phyloP scores from a whole-genome alignment of 257 asterid genomes.

The Scutellaria barbata region DNA sequence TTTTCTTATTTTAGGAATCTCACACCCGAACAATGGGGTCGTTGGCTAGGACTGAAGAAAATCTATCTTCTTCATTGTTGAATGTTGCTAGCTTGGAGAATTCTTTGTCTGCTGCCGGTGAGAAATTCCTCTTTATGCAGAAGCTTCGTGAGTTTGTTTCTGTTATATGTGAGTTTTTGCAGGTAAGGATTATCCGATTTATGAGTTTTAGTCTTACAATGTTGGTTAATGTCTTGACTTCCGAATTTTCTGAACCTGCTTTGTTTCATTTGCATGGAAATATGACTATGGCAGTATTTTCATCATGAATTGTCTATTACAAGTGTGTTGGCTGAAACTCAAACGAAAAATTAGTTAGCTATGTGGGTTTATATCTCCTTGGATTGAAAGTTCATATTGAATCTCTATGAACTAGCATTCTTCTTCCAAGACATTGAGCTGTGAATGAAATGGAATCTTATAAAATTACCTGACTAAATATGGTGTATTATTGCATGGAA shows the following conservation, averaged over 20 bases:
- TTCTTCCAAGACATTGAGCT: conserved; percentile 2
- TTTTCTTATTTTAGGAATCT: conserved; percentile 64
- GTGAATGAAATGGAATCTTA: neutral
- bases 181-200: conserved; percentile 71
- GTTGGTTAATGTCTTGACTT: conserved; percentile 33
- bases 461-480: neutral
- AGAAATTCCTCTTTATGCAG: conserved; percentile 99
- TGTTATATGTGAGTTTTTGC: conserved; percentile 91
- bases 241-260: conserved; percentile 19
- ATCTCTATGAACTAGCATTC: neutral
- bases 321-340: neutral
- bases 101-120: conserved; percentile 87
- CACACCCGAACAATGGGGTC: conserved; percentile 64
- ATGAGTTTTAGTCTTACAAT: conserved; percentile 32
- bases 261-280: conserved; percentile 16
- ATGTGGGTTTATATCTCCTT: neutral
- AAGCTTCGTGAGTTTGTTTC: conserved; percentile 97
- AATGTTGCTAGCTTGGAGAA: conserved; percentile 72
- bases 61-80: conserved; percentile 71
- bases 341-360: neutral
- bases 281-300: neutral
- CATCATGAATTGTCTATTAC: neutral
- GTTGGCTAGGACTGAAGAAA: conserved; percentile 73
- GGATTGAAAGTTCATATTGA: conserved; percentile 3
- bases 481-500: neutral